phyloP scores from a whole-genome alignment of 1,284 basidiomycete genomes.

The Ceratobasidium sp. region DNA sequence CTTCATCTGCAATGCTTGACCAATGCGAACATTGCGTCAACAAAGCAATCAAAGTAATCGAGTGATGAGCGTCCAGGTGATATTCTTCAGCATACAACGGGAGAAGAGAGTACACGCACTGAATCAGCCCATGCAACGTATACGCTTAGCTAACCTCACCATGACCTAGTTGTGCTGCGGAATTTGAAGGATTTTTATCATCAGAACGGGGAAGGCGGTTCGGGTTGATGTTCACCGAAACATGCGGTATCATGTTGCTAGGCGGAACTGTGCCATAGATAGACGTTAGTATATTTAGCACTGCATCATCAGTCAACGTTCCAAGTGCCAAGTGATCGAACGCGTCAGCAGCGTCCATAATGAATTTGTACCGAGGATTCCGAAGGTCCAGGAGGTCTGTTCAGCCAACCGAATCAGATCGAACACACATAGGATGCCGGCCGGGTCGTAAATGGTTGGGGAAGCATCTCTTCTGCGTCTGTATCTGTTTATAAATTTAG shows the following conservation, averaged over 20 bases:
- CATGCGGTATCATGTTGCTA: background rate
- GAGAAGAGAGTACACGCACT: background rate
- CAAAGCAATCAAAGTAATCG: too few relatives aligned
- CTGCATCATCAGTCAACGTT: background rate
- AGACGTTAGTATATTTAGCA: background rate
- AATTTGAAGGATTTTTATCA: slow-evolving; percentile 12
- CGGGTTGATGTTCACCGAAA: background rate
- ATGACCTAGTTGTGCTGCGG: slow-evolving; percentile 3
- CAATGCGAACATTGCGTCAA: too few relatives aligned
- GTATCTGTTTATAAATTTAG: background rate
- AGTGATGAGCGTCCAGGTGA: background rate
- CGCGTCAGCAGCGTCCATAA: too few relatives aligned
- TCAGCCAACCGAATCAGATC: too few relatives aligned
- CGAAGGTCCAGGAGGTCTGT: too few relatives aligned
- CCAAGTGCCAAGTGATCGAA: too few relatives aligned
- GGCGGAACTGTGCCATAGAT: background rate
- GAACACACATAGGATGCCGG: too few relatives aligned
- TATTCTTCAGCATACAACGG: background rate
- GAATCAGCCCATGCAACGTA: background rate
- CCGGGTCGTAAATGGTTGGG: too few relatives aligned
- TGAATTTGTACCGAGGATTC: too few relatives aligned
- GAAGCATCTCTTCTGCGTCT: background rate
- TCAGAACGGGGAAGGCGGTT: background rate
- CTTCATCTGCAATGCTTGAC: too few relatives aligned
- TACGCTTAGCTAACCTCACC: background rate